These are phyloP conservation scores for Eutrema heterophyllum DNA, from an alignment of 345 rosid genomes.

Conservation along the genomic window DNA sequence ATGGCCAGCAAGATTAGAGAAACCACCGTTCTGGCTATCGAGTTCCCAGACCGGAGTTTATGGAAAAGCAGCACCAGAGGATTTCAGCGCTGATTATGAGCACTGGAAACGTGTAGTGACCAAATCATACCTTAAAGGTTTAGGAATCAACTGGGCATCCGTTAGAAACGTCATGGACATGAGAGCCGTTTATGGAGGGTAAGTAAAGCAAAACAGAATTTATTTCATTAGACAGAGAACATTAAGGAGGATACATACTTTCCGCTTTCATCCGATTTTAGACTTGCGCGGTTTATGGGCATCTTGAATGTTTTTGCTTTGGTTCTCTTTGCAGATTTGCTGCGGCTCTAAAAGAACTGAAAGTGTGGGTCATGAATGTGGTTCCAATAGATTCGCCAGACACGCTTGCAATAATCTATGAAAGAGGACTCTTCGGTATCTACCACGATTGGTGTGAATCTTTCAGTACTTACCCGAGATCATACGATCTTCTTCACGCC, in stretches of 20 bases:
- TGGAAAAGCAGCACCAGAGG: conserved; percentile 89
- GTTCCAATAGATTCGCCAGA: conserved; percentile 81
- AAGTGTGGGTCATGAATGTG: conserved; percentile 95
- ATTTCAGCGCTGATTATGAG: conserved; percentile 63
- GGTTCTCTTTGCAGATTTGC: conserved; percentile 61
- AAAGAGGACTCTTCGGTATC: conserved; percentile 87
- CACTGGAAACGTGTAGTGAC: conserved; percentile 93
- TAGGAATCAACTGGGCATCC: conserved; percentile 80
- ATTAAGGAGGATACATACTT: neutral
- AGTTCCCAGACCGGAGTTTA: conserved; percentile 88
- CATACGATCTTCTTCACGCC: conserved; percentile 93
- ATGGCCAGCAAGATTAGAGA: conserved; percentile 85
- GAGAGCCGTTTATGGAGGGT: conserved; percentile 96
- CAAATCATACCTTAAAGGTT: conserved; percentile 70
- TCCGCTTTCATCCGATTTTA: neutral
- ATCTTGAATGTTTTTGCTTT: conserved; percentile 2
- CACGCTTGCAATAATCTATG: conserved; percentile 85
- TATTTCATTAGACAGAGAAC: neutral
- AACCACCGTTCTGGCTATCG: conserved; percentile 78
- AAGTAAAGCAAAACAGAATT: conserved; percentile 22
- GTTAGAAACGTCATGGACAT: conserved; percentile 98
- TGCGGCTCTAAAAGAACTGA: conserved; percentile 77
- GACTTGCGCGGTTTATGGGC: neutral
- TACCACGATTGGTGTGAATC: conserved; percentile 99
- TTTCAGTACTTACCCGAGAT: conserved; percentile 93